These are phyloP conservation scores for Linnemannia exigua DNA, from an alignment of 192 early-diverging fungal genomes.

Conservation along the genomic window DNA sequence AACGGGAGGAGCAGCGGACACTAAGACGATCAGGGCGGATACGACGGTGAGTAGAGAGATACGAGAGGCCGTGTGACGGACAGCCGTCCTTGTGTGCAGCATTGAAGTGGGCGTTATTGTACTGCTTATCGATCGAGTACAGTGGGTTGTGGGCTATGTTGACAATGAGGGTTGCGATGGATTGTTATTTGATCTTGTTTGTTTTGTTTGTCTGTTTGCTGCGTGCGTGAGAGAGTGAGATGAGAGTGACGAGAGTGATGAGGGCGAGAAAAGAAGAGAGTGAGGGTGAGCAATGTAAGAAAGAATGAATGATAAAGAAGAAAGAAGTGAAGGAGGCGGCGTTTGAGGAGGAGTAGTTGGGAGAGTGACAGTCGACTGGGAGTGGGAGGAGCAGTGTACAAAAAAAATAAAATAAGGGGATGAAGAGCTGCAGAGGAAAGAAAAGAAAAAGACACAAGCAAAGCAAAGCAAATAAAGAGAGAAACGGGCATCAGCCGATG, in stretches of 20 bases:
- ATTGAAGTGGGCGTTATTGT: neutral
- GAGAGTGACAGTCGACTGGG: conserved; percentile 1
- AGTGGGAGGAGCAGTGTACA: neutral
- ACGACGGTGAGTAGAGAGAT: neutral
- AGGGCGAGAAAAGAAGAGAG: neutral
- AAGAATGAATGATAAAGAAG: neutral
- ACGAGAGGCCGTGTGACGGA: neutral
- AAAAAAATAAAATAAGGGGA: neutral
- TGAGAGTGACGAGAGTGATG: neutral
- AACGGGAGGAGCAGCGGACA: neutral
- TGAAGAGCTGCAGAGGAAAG: no score
- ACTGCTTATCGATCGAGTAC: neutral
- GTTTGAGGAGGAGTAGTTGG: neutral
- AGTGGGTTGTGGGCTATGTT: neutral
- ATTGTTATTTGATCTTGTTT: neutral
- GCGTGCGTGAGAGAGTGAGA: no score
- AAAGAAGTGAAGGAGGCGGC: neutral
- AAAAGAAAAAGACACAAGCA: no score
- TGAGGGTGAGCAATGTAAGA: neutral
- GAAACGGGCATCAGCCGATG: neutral
- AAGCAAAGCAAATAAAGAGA: neutral
- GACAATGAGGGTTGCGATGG: neutral
- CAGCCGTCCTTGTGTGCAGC: neutral
- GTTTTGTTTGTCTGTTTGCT: no score
- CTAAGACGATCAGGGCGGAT: neutral